Evolutionary conservation across 768 basidiomycete genomes (phyloP), one percentile per base, ranked within the genome.

Genomic region (Lentinula sp.): DNA sequence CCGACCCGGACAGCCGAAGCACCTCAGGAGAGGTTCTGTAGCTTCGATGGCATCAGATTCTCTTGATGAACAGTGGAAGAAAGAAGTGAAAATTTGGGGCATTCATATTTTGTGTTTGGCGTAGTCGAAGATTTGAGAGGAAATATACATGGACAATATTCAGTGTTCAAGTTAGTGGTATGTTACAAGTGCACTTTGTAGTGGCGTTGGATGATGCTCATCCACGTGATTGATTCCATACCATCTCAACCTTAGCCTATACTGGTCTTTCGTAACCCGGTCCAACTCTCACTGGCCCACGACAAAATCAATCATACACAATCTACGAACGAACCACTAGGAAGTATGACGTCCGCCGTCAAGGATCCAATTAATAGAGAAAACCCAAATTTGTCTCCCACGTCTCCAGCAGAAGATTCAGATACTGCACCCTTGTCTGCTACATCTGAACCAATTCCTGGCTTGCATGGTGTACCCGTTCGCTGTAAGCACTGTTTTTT

Each of bases 391-490:
- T 63, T 78, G 67, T 79, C 78, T 16, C 70, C 72, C 46, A 77
- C 75, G 33, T 83, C 81, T 37, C 79, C 83, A 6, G 76, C 73
- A 50, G 90, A 90, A 60, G 88, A 90, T 28, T 87, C 86, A 6
- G 90, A 90, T 67, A 70, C 69, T 43, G 62, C 62, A 32, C 60
- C 80, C 2, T 67, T 80, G 59, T 83, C 78, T 28, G 75, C 79
- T 64, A 72, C 72, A 42, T 72, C 77, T 49, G 83, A 89, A 66
- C 88, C 88, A n/a, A 79, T 76, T 57, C 90, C 90, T 58, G 91
- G 91, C 39, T 62, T 92, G 28, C 74, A 87, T 71, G 91, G 91
- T 28, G 74, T 79, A 37, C 91, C 91, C 46, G 90, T 93, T 61
- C 82, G 89, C 66, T 93, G 91, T 93, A 76, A 78, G 91, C 82